These are phyloP conservation scores for Diaporthe caulivora DNA, from an alignment of 2,329 filamentous ascomycete genomes.

Conservation along the genomic window DNA sequence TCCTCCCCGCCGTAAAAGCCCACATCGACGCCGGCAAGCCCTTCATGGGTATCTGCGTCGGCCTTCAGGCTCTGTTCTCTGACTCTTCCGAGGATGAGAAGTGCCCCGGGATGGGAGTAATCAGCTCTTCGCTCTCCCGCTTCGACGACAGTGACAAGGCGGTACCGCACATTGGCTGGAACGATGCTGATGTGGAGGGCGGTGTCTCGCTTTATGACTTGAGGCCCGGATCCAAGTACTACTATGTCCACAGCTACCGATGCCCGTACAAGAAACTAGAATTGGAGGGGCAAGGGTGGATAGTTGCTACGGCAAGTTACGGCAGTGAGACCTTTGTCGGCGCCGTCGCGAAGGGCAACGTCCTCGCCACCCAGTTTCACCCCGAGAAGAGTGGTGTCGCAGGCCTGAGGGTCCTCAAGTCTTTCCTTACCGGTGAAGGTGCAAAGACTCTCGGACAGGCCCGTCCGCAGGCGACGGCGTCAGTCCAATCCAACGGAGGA, in stretches of 20 bases:
- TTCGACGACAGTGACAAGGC: constrained; percentile 85
- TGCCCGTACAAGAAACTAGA: constrained; percentile 79
- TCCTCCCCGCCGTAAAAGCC: constrained; percentile 82
- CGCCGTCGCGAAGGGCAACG: constrained; percentile 85
- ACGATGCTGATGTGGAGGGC: constrained; percentile 79
- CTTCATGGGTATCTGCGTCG: constrained; percentile 98
- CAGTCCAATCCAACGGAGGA: constrained; percentile 30
- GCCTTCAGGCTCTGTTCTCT: constrained; percentile 89
- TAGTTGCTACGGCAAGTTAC: constrained; percentile 90
- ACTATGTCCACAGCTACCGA: constrained; percentile 98
- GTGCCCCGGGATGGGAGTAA: constrained; percentile 80
- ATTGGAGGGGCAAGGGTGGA: constrained; percentile 87
- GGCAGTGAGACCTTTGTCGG: constrained; percentile 92
- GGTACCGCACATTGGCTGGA: constrained; percentile 99
- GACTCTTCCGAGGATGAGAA: constrained; percentile 83
- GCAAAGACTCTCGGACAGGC: constrained; percentile 61
- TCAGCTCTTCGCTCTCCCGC: constrained; percentile 77
- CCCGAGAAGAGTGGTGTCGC: constrained; percentile 96
- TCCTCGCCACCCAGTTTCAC: constrained; percentile 96
- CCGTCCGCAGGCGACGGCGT: constrained; percentile 44
- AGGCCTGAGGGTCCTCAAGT: constrained; percentile 84
- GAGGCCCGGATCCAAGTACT: constrained; percentile 89
- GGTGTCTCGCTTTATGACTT: constrained; percentile 78
- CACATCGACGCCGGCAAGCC: constrained; percentile 94
- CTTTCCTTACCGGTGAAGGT: constrained; percentile 83